Evolutionary conservation across 1,284 basidiomycete species (phyloP).

Genomic region (Sparassis latifolia): DNA sequence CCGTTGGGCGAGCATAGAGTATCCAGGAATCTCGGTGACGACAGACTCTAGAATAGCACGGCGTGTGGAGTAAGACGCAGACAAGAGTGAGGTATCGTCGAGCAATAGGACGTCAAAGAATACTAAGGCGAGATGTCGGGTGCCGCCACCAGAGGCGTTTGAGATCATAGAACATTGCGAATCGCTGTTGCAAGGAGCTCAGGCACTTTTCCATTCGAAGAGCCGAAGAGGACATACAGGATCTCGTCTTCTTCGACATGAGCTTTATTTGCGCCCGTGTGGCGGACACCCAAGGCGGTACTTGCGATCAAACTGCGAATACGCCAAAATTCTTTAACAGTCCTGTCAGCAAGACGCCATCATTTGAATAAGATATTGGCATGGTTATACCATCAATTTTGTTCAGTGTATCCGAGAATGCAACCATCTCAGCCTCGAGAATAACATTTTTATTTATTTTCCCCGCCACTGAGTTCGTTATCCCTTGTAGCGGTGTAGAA

Average conservation of each 20-base stretch:
- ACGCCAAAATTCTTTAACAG: slow-evolving; percentile 60
- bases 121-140: slow-evolving; percentile 66
- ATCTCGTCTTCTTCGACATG: slow-evolving; percentile 3
- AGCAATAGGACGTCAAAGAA: slow-evolving; percentile 80
- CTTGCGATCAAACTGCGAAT: slow-evolving; percentile 51
- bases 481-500: not conserved
- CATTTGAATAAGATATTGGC: not conserved
- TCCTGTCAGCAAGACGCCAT: not conserved
- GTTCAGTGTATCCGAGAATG: slow-evolving; percentile 51
- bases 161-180: slow-evolving; percentile 44
- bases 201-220: not conserved
- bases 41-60: slow-evolving; percentile 54
- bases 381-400: slow-evolving; percentile 50
- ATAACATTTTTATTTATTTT: slow-evolving; percentile 47
- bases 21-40: slow-evolving; percentile 47
- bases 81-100: slow-evolving; percentile 52
- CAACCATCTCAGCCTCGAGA: slow-evolving; percentile 86
- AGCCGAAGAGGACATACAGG: slow-evolving; percentile 1
- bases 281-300: slow-evolving; percentile 47
- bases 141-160: slow-evolving; percentile 32
- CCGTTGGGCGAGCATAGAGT: slow-evolving; percentile 57
- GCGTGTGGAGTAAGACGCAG: slow-evolving; percentile 50
- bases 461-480: not conserved
- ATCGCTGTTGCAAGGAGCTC: not conserved
- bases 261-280: slow-evolving; percentile 3